Evolutionary conservation across 2,329 filamentous ascomycete genomes (phyloP).

Genomic region (Atkinsonella texensis): DNA sequence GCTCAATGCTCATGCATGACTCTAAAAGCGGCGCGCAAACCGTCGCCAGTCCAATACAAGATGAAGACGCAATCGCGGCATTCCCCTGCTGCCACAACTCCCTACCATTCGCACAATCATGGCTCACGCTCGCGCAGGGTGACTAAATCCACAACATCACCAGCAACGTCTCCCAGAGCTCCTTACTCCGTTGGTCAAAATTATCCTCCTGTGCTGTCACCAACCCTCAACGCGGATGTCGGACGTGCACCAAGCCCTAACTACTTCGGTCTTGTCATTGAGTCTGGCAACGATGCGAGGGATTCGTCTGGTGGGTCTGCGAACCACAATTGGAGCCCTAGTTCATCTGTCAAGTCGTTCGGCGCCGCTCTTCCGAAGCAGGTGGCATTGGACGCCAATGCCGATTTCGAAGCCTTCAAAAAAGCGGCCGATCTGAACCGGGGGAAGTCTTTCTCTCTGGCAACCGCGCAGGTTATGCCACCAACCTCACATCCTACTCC

Average conservation of each 20-base stretch:
- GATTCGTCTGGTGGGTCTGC: conserved; percentile 51
- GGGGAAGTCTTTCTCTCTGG: conserved; percentile 32
- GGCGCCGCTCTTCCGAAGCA: conserved; percentile 55
- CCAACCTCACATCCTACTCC: conserved; percentile 17
- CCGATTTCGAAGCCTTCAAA: conserved; percentile 71
- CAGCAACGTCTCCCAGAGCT: conserved; percentile 38
- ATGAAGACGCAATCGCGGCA: conserved; percentile 34
- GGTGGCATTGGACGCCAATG: conserved; percentile 61
- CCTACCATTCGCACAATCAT: conserved; percentile 27
- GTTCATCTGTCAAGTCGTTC: conserved; percentile 58
- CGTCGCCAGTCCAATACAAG: conserved; percentile 25
- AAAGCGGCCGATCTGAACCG: conserved; percentile 57
- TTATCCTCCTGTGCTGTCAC: conserved; percentile 39
- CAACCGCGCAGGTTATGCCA: conserved; percentile 32
- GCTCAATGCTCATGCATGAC: conserved; percentile 18
- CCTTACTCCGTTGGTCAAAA: conserved; percentile 43
- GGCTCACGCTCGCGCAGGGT: conserved; percentile 26
- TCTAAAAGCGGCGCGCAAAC: conserved; percentile 23
- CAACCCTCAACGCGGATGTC: conserved; percentile 21
- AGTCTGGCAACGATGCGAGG: conserved; percentile 46
- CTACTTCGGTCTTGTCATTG: conserved; percentile 71
- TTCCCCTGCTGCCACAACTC: conserved; percentile 21
- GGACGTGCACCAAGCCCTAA: conserved; percentile 57
- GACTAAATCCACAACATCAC: conserved; percentile 37
- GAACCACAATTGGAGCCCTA: conserved; percentile 63